Base-by-base conservation (phyloP, 768 basidiomycete genomes). In the Exidia glandulosa region DNA sequence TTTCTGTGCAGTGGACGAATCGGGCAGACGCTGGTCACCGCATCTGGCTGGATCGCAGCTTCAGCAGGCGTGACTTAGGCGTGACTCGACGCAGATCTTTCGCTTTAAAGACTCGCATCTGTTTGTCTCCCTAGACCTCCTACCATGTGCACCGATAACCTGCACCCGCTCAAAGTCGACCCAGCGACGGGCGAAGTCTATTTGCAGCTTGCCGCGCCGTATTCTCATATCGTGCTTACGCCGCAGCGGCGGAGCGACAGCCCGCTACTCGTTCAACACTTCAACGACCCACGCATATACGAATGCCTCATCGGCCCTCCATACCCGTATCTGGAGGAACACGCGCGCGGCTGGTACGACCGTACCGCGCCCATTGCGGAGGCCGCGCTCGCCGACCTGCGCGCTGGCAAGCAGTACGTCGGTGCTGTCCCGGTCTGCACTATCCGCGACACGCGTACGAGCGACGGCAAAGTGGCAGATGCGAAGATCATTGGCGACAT, bases 201-300 rank as follows among this genome's bases (percentile, higher is more conserved):
- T 68, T 74, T 86, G 16, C 79, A 78, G 12, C 74, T 87, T 23
- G 72, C 76, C 3, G 63, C 69, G 34, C 82, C 82, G 41, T 73
- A 75, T 58, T 75, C 80, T 54, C 73, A 74, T 60, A 80, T 86
- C 63, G 78, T 86, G 59, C 62, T 86, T 36, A 86, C 84, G 5
- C 79, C 85, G 19, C 81, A 81, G n/a, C 80, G 84, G 41, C 57
- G 65, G 31, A 70, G 67, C 37, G 82, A 85, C 63, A 74, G 69
- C 14, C 68, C 74, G 30, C 57, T 65, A 12, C 60, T 75, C 23
- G 62, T 74, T 5, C 63, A 72, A 0, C 64, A 74, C 60, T 63
- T 85, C 64, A 85, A 84, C 62, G 81, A 87, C 63, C 71, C 71
- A 2, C 64, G 60, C 4, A 72, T 88, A 5, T 77, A 74, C 58